Percentiles rank a stretch among this genome's conserved stretches.
Conservation (phyloP, 2,329 filamentous ascomycete species). For the Fusarium metavorans region DNA sequence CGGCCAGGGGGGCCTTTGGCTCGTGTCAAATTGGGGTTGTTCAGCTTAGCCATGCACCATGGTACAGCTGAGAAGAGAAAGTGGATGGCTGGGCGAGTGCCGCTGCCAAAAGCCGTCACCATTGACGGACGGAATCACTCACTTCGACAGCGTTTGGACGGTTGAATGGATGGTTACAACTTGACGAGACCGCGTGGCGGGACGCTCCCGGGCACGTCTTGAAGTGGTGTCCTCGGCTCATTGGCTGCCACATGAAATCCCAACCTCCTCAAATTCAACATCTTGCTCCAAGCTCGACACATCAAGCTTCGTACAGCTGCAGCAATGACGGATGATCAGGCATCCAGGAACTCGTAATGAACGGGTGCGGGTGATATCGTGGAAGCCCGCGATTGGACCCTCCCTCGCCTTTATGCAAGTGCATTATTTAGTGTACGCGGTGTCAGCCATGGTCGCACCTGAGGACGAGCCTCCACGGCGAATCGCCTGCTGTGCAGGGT, state of each 20-base stretch:
- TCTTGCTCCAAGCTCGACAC: constrained; percentile 14
- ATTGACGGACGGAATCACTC: constrained; percentile 1
- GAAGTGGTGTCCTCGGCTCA: constrained; percentile 12
- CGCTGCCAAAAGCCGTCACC: constrained; percentile 8
- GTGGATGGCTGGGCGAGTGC: constrained; percentile 17
- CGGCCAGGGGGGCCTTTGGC: neutral
- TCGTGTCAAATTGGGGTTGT: constrained; percentile 11
- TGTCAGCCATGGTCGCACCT: constrained; percentile 32
- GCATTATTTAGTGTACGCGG: constrained; percentile 42
- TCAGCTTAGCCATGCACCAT: constrained; percentile 23
- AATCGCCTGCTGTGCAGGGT: constrained; percentile 20
- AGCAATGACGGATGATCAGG: constrained; percentile 37
- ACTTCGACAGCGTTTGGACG: neutral
- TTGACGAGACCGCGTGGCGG: constrained; percentile 31
- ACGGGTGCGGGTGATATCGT: constrained; percentile 45
- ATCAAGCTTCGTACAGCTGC: constrained; percentile 38
- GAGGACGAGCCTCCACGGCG: constrained; percentile 21
- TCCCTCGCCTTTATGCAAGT: constrained; percentile 38
- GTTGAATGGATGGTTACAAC: constrained; percentile 6
- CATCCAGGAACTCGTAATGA: constrained; percentile 42
- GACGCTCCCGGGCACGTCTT: constrained; percentile 16
- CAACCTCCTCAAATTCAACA: constrained; percentile 39
- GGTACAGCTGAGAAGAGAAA: neutral
- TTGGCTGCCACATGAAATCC: constrained; percentile 39
- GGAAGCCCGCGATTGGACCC: constrained; percentile 48